Evolutionary conservation across 2,329 filamentous ascomycete genomes (phyloP).

Genomic region (Aureobasidium sp.): DNA sequence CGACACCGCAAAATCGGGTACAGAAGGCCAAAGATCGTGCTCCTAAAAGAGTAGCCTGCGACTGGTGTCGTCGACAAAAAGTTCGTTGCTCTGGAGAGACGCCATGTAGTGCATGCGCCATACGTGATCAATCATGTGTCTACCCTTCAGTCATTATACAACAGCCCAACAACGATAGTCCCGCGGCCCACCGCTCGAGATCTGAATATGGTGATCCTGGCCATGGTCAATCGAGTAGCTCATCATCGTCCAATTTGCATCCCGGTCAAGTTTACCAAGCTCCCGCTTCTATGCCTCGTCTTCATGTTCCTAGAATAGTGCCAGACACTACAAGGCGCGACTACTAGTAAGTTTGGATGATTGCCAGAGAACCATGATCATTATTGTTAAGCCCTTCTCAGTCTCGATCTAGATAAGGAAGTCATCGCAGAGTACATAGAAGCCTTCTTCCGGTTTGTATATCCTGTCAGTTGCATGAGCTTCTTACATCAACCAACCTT

Average conservation of each 20-base stretch:
- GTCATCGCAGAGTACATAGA: slow-evolving; percentile 15
- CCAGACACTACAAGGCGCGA: neutral
- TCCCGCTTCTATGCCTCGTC: neutral
- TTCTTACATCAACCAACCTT: slow-evolving; percentile 15
- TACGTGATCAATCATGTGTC: slow-evolving; percentile 6
- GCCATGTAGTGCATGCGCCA: slow-evolving; percentile 5
- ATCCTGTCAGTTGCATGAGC: slow-evolving; percentile 17
- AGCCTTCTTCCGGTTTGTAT: slow-evolving; percentile 15
- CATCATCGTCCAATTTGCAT: neutral
- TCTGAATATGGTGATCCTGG: slow-evolving; percentile 3
- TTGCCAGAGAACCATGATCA: too few relatives aligned
- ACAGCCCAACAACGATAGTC: neutral
- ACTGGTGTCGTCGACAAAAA: slow-evolving; percentile 16
- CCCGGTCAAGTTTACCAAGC: slow-evolving; percentile 8
- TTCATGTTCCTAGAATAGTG: neutral
- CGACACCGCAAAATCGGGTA: neutral
- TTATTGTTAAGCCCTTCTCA: neutral
- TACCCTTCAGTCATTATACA: neutral
- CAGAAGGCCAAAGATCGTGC: slow-evolving; percentile 8
- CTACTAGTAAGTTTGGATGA: slow-evolving; percentile 1
- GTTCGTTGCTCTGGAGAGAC: slow-evolving; percentile 8
- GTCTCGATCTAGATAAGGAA: slow-evolving; percentile 6
- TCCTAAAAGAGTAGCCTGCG: neutral
- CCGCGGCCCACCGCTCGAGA: neutral
- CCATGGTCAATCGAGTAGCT: neutral